phyloP scores from a whole-genome alignment of 805 yeast genomes.

The Nakazawaea ernobii region DNA sequence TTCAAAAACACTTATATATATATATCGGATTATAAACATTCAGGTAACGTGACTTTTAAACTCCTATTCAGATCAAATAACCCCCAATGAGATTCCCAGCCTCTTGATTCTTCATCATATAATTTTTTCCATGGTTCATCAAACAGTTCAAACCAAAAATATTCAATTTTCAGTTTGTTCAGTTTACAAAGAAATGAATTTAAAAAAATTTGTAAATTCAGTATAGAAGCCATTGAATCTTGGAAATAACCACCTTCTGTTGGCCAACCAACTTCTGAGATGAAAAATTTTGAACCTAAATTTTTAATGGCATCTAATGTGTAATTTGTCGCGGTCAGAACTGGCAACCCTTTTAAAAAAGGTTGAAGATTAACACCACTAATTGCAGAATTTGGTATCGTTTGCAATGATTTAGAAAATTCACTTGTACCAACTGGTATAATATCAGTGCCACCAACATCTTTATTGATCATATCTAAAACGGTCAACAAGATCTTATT shows the following conservation, averaged over 20 bases:
- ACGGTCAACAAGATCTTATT: slow-evolving; percentile 25
- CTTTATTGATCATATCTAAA: not conserved
- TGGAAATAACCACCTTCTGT: slow-evolving; percentile 47
- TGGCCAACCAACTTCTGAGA: slow-evolving; percentile 75
- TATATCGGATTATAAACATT: slow-evolving; percentile 19
- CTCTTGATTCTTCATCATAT: slow-evolving; percentile 37
- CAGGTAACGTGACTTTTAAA: slow-evolving; percentile 41
- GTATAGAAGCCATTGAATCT: slow-evolving; percentile 40
- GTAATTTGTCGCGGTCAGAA: slow-evolving; percentile 46
- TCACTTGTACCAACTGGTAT: slow-evolving; percentile 63
- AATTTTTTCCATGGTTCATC: slow-evolving; percentile 67
- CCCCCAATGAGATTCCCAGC: slow-evolving; percentile 76
- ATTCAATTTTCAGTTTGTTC: slow-evolving; percentile 31
- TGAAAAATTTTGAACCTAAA: slow-evolving; percentile 32
- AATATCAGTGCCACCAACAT: slow-evolving; percentile 23
- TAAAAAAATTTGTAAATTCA: slow-evolving; percentile 41
- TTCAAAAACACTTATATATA: too few species aligned
- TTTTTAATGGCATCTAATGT: slow-evolving; percentile 38
- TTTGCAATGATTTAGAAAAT: slow-evolving; percentile 29
- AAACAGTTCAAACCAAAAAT: slow-evolving; percentile 65
- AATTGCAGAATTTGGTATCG: slow-evolving; percentile 37
- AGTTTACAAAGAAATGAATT: slow-evolving; percentile 46
- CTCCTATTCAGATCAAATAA: slow-evolving; percentile 44
- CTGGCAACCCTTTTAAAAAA: slow-evolving; percentile 55
- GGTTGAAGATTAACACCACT: slow-evolving; percentile 65